Conservation (phyloP, 1,284 basidiomycete genomes). For the Omphalotus olearius region DNA sequence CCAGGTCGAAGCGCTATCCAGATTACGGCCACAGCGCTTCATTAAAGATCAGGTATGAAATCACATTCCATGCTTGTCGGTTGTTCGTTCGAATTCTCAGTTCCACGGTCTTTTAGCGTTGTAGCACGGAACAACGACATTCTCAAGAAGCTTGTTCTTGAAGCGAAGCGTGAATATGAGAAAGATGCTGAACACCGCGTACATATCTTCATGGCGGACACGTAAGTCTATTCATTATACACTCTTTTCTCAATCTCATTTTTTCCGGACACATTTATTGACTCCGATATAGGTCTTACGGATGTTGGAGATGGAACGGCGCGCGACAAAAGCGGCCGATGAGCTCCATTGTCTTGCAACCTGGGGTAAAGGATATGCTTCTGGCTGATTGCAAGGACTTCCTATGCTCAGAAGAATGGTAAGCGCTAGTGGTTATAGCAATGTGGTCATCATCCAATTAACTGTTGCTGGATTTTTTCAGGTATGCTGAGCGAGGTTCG, state of each 20-base stretch:
- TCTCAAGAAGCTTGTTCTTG: constrained; percentile 76
- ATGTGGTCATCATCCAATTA: constrained; percentile 7
- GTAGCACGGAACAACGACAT: constrained; percentile 83
- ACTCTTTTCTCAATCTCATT: constrained; percentile 10
- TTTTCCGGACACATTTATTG: constrained; percentile 12
- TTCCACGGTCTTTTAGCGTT: constrained; percentile 44
- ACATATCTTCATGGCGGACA: constrained; percentile 82
- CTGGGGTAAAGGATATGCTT: constrained; percentile 84
- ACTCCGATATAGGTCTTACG: constrained; percentile 47
- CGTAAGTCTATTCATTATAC: constrained; percentile 44
- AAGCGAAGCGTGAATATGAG: constrained; percentile 82
- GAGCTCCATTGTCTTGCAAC: constrained; percentile 82
- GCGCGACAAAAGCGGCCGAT: constrained; percentile 81
- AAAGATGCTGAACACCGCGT: constrained; percentile 84
- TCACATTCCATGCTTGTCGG: constrained; percentile 17
- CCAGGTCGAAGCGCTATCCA: constrained; percentile 69
- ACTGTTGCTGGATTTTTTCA: constrained; percentile 23
- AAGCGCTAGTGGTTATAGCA: constrained; percentile 25
- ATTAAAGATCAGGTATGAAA: constrained; percentile 70
- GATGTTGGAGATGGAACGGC: constrained; percentile 82
- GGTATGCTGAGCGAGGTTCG: constrained; percentile 82
- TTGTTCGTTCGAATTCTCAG: neutral
- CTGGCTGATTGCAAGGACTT: constrained; percentile 82
- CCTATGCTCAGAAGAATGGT: constrained; percentile 79
- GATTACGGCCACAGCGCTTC: constrained; percentile 65